Evolutionary conservation across 1,284 basidiomycete genomes (phyloP), one percentile per base, ranked within the genome.

Genomic region (Ustilago shanxiensis): DNA sequence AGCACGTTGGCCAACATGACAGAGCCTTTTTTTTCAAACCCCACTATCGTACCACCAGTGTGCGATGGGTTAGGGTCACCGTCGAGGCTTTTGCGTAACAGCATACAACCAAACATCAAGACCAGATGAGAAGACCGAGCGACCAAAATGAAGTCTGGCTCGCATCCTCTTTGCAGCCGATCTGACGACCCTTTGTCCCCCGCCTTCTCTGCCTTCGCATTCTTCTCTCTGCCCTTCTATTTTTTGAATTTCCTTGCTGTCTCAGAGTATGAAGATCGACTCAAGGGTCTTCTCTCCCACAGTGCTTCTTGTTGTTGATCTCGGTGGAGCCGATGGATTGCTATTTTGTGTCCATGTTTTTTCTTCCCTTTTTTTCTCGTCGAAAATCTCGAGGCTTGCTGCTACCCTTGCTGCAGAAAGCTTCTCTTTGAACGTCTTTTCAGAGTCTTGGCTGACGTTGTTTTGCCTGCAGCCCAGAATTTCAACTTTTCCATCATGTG

Each of bases 361-460:
- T 51, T 29, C 16, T 47, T 47, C 24, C 9, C 2, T n/a, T 41
- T 44, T 44, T 44, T n/a, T 44, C n/a, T 44, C 18, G 6, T 39
- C 18, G 37, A 39, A 39, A 39, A n/a, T 39, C 14, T 39, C 14
- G 37, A 39, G 37, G 37, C 37, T 39, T 39, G 37, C 37, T 39
- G 37, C 13, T 39, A n/a, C n/a, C n/a, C n/a, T n/a, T n/a, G 37
- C 13, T 39, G 37, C 37, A 39, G 49, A 51, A 18, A 51, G 24
- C 49, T 51, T 47, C 45, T 51, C 45, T 29, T 16, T 39, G 18
- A 11, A 16, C 37, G 7, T 22, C 24, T 10, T n/a, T n/a, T n/a
- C 35, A 63, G 31, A 45, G 20, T 50, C 61, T 63, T 63, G 61
- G 53, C 61, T 63, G 54, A 63, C 54, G 54, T 63, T 44, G 51